Conservation (phyloP, 2,329 filamentous ascomycete genomes). For the Talaromyces sp. region DNA sequence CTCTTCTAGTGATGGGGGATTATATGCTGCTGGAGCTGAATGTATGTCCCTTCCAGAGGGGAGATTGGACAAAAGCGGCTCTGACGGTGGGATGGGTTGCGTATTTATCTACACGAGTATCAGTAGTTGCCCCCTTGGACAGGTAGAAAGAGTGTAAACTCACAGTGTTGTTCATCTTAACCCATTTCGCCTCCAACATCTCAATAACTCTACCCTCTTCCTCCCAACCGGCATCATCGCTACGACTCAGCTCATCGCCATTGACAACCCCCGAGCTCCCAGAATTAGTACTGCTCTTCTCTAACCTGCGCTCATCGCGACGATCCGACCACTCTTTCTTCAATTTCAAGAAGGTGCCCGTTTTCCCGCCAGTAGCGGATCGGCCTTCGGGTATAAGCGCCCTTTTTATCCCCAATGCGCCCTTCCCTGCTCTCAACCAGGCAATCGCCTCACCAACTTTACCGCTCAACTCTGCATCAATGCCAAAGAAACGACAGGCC, state of each 20-base stretch:
- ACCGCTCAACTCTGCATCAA: slow-evolving; percentile 79
- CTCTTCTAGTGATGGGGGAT: slow-evolving; percentile 61
- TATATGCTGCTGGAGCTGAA: slow-evolving; percentile 60
- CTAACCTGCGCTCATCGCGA: slow-evolving; percentile 73
- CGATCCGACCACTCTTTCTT: slow-evolving; percentile 73
- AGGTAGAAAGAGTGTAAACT: slow-evolving; percentile 28
- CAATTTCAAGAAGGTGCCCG: slow-evolving; percentile 49
- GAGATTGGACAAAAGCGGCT: slow-evolving; percentile 70
- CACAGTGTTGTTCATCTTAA: slow-evolving; percentile 88
- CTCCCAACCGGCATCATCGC: slow-evolving; percentile 74
- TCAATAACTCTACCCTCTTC: slow-evolving; percentile 84
- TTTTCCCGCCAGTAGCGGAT: slow-evolving; percentile 20
- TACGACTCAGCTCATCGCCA: slow-evolving; percentile 42
- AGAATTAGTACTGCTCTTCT: slow-evolving; percentile 46
- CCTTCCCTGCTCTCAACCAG: slow-evolving; percentile 75
- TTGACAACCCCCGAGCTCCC: slow-evolving; percentile 32
- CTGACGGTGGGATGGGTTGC: slow-evolving; percentile 68
- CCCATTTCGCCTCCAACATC: slow-evolving; percentile 85
- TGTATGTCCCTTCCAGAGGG: slow-evolving; percentile 88
- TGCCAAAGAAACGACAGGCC: slow-evolving; percentile 83
- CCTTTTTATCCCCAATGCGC: slow-evolving; percentile 65
- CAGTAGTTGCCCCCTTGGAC: not conserved
- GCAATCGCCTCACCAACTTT: slow-evolving; percentile 81
- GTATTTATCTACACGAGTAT: slow-evolving; percentile 66
- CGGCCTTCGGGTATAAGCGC: slow-evolving; percentile 42